Evolutionary conservation across 495 filamentous ascomycete species (phyloP), one percentile per base, ranked within the genome.

Genomic region (Cercophora newfieldiana): DNA sequence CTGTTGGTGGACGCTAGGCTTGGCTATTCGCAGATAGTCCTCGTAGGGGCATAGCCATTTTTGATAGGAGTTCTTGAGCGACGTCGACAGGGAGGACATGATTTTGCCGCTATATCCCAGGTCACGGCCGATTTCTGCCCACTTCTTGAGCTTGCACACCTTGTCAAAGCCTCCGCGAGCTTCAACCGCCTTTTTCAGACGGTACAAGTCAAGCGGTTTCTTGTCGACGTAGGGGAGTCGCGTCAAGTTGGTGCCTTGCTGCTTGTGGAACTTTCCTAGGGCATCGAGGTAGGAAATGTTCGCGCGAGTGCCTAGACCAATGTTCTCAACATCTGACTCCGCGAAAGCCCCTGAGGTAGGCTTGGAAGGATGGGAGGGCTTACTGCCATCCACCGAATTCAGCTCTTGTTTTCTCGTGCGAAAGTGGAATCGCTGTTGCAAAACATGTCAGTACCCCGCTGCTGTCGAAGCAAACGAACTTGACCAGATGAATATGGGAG

Each of bases 81-180:
- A 98, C 1, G 95, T 99, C 12, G 95, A 99, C 49, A 99, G 78
- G n/a, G 96, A 98, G 0, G 96, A 98, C 95, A 99, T 99, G 69
- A 99, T 99, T 79, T 99, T 99, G 73, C 95, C 95, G 73, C 95
- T 97, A 79, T 99, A 99, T 60, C 95, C 95, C 21, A 99, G 80
- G 76, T 97, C 94, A 73, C 95, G 90, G 33, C 95, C 95, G 67
- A 99, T 97, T 76, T 99, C 95, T 0, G 95, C 95, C 95, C 95
- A 99, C 81, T 97, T 98, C 78, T 99, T 99, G 57, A 88, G 84
- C 79, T 96, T 97, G 83, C 96, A 98, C 44, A 99, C 95, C 67
- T 89, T 88, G 47, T 97, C 93, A 70, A 99, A 99, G 0, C 95
- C 95, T 29, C 95, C 95, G 50, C 94, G 87, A 47, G 88, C 86